A percentile compares a stretch with the other conserved stretches of the same genome.
Evolutionary conservation across 495 filamentous ascomycete species (phyloP).

Genomic region (Lasiosphaeris hirsuta): DNA sequence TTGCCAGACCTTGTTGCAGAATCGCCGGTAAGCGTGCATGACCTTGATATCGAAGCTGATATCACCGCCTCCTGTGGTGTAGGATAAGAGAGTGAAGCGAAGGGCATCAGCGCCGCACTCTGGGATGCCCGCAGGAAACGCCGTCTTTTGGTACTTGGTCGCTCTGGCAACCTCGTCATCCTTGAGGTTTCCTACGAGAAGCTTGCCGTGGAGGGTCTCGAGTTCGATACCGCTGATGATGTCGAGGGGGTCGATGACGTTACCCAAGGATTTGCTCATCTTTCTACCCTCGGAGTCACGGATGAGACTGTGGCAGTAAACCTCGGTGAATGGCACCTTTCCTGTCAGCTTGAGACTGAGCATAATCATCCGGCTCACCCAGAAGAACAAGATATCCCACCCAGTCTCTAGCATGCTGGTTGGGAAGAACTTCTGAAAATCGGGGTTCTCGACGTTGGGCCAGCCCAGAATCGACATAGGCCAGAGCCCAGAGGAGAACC

Average conservation of each 20-base stretch:
- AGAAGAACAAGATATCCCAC: constrained; percentile 85
- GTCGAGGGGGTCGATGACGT: constrained; percentile 79
- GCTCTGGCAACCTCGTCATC: constrained; percentile 70
- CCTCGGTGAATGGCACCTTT: constrained; percentile 51
- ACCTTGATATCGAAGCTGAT: constrained; percentile 83
- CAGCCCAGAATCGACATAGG: constrained; percentile 81
- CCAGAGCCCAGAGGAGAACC: constrained; percentile 81
- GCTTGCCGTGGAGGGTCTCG: constrained; percentile 64
- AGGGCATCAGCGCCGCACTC: constrained; percentile 86
- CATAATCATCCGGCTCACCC: constrained; percentile 83
- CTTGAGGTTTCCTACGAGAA: constrained; percentile 66
- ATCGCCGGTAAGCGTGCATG: constrained; percentile 77
- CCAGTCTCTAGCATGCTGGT: constrained; percentile 75
- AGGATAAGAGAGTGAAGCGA: constrained; percentile 74
- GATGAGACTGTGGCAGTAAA: constrained; percentile 62
- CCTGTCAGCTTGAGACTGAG: constrained; percentile 72
- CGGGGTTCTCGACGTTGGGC: constrained; percentile 61
- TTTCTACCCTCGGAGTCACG: constrained; percentile 77
- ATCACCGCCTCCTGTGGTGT: constrained; percentile 85
- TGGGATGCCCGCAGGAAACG: constrained; percentile 80
- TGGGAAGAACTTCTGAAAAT: constrained; percentile 68
- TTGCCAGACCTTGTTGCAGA: constrained; percentile 94
- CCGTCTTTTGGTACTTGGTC: constrained; percentile 72
- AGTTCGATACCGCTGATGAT: constrained; percentile 72
- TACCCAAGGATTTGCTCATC: constrained; percentile 82